Evolutionary conservation across 257 asterid species (phyloP).

Genomic region (Solanum ahanhuiri): DNA sequence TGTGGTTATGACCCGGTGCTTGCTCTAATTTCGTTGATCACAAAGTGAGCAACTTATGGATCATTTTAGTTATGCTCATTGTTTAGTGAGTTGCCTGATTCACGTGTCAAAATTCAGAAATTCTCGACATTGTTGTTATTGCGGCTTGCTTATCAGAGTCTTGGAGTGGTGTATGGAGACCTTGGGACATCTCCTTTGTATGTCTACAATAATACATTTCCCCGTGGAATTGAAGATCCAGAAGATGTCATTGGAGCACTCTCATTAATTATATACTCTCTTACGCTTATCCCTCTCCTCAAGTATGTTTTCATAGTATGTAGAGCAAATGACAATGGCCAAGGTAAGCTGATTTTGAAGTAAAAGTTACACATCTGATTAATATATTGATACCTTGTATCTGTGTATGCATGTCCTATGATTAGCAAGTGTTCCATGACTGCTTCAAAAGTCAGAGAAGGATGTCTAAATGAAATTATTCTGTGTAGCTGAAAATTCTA

Average conservation of each 20-base stretch:
- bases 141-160: constrained; percentile 30
- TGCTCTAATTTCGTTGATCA: background rate
- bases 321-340: constrained; percentile 94
- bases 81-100: background rate
- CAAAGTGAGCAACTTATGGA: background rate
- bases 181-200: constrained; percentile 96
- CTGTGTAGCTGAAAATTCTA: background rate
- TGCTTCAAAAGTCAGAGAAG: background rate
- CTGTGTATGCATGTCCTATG: background rate
- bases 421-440: background rate
- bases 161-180: constrained; percentile 98
- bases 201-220: constrained; percentile 92
- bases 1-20: background rate
- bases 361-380: background rate
- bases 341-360: constrained; percentile 41
- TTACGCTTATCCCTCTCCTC: constrained; percentile 90
- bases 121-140: background rate
- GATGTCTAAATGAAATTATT: background rate
- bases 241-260: constrained; percentile 94
- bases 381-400: background rate
- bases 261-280: constrained; percentile 89
- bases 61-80: background rate
- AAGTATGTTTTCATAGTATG: constrained; percentile 96
- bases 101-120: background rate
- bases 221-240: constrained; percentile 56